phyloP scores from a whole-genome alignment of 2,329 filamentous ascomycete species.

The Metarhizium anisopliae region DNA sequence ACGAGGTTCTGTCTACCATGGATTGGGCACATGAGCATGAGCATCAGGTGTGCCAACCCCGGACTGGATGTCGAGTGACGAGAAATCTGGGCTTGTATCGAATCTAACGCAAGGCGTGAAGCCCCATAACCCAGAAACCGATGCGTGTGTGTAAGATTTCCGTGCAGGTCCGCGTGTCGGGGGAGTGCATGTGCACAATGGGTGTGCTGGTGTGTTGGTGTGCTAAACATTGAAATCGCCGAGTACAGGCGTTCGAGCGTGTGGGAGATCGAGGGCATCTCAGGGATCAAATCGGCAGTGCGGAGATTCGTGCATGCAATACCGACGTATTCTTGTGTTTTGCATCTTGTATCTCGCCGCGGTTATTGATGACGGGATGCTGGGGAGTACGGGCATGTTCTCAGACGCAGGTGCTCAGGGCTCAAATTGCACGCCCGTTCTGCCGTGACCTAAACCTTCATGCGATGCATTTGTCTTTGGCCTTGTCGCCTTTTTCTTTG shows the following conservation, averaged over 20 bases:
- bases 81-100: not conserved
- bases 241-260: not conserved
- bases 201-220: not conserved
- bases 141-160: not conserved
- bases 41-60: not conserved
- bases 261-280: not conserved
- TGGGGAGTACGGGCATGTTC: not conserved
- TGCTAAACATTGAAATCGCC: too few species aligned
- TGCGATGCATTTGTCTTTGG: not conserved
- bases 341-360: not conserved
- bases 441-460: too few species aligned
- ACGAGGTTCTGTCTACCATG: not conserved
- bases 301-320: not conserved
- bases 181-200: not conserved
- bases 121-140: not conserved
- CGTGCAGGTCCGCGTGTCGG: not conserved
- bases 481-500: not conserved
- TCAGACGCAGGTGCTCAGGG: not conserved
- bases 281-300: not conserved
- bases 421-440: too few species aligned
- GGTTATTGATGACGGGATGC: not conserved
- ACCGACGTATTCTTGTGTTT: not conserved
- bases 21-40: not conserved
- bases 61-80: not conserved
- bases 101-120: not conserved